Conservation (phyloP, 2,329 filamentous ascomycete species). For the Epichloe uncinata region DNA sequence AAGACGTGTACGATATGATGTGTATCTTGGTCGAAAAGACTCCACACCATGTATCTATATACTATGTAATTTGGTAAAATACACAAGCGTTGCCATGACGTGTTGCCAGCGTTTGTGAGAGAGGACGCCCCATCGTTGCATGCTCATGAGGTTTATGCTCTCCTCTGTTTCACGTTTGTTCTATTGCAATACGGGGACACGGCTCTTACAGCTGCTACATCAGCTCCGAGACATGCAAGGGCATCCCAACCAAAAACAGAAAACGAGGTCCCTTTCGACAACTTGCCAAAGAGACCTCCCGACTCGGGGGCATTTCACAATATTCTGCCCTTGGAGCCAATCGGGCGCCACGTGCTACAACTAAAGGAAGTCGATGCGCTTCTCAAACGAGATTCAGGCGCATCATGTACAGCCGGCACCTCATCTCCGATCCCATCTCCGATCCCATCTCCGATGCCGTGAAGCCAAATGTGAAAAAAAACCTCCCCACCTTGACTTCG, state of each 20-base stretch:
- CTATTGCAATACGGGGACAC: neutral
- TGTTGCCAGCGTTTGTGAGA: too few relatives aligned
- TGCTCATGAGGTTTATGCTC: too few relatives aligned
- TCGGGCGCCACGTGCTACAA: neutral
- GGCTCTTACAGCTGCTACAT: neutral
- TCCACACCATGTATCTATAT: neutral
- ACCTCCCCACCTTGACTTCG: neutral
- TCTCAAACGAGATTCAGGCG: neutral
- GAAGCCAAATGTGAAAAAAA: neutral
- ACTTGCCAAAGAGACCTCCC: neutral
- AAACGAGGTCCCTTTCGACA: neutral
- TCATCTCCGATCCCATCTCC: neutral
- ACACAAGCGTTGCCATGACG: neutral
- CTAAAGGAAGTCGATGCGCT: neutral
- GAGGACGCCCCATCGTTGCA: too few relatives aligned
- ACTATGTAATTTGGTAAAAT: neutral
- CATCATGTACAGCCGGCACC: neutral
- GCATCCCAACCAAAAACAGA: neutral
- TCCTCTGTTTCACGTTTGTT: neutral
- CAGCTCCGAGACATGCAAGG: neutral
- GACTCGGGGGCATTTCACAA: slow-evolving; percentile 44
- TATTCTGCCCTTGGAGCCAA: slow-evolving; percentile 36
- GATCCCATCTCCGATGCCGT: neutral
- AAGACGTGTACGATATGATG: neutral
- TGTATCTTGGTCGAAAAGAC: neutral